phyloP scores from a whole-genome alignment of 2,329 filamentous ascomycete species.

The Microdochium trichocladiopsis region DNA sequence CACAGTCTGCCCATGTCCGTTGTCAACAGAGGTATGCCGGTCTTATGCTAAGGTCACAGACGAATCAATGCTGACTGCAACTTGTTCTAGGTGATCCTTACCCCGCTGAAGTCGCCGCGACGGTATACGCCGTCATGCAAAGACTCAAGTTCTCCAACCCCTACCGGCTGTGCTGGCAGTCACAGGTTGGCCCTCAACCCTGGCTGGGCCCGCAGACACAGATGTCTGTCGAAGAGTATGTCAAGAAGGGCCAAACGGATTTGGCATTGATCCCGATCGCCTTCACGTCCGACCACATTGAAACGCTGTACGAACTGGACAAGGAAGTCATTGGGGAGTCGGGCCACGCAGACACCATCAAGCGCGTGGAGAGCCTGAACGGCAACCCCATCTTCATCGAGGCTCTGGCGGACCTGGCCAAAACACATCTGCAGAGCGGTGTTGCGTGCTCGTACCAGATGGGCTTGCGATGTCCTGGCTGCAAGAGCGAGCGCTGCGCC shows the following conservation, averaged over 20 bases:
- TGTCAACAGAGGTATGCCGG: constrained; percentile 70
- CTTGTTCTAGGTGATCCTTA: constrained; percentile 70
- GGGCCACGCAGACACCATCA: constrained; percentile 70
- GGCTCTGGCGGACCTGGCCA: constrained; percentile 81
- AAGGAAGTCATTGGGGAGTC: constrained; percentile 90
- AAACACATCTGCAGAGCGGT: constrained; percentile 67
- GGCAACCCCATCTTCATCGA: constrained; percentile 85
- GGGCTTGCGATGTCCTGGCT: constrained; percentile 86
- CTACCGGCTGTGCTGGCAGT: constrained; percentile 95
- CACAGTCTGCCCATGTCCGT: constrained; percentile 97
- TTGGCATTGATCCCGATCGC: constrained; percentile 89
- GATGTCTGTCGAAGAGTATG: constrained; percentile 79
- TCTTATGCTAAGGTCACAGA: neutral
- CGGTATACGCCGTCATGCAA: constrained; percentile 95
- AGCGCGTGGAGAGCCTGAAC: constrained; percentile 87
- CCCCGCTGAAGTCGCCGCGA: constrained; percentile 90
- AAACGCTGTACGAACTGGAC: constrained; percentile 92
- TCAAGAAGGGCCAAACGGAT: constrained; percentile 86
- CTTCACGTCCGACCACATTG: constrained; percentile 98
- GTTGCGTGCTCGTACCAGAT: constrained; percentile 71
- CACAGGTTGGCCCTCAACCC: constrained; percentile 88
- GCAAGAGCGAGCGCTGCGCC: constrained; percentile 79
- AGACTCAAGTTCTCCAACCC: constrained; percentile 80
- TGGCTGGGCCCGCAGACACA: constrained; percentile 95
- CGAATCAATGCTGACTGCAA: constrained; percentile 15